phyloP scores from a whole-genome alignment of 257 asterid species.

The Anisodus acutangulus region DNA sequence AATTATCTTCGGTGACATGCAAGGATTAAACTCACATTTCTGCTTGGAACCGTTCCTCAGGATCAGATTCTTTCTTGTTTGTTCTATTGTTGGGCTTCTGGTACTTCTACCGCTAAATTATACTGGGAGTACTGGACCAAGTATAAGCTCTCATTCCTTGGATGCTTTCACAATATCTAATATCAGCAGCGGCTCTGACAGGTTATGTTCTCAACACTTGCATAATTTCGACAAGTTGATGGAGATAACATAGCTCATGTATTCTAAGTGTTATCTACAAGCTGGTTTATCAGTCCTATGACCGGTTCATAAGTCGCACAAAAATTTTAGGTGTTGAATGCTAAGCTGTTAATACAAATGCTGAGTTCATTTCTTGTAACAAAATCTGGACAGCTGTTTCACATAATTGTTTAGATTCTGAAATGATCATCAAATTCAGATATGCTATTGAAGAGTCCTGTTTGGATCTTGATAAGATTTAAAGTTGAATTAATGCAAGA shows the following conservation, averaged over 20 bases:
- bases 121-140: constrained; percentile 49
- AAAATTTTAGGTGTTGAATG: not conserved
- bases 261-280: not conserved
- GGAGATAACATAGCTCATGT: not conserved
- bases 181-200: constrained; percentile 70
- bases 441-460: not conserved
- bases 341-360: not conserved
- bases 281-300: not conserved
- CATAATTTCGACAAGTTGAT: not conserved
- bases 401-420: not conserved
- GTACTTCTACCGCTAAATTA: constrained; percentile 80
- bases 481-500: not conserved
- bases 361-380: constrained; percentile 22
- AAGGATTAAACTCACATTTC: constrained; percentile 22
- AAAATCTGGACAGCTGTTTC: constrained; percentile 9
- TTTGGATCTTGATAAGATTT: not conserved
- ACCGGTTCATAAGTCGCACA: not conserved
- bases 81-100: constrained; percentile 69
- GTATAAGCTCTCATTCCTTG: constrained; percentile 53
- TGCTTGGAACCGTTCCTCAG: constrained; percentile 50
- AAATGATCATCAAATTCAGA: not conserved
- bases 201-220: constrained; percentile 47
- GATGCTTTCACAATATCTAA: constrained; percentile 86
- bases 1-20: constrained; percentile 12
- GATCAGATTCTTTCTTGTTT: constrained; percentile 74